phyloP scores from a whole-genome alignment of 2,329 filamentous ascomycete species.

The Orbilia blumenaviensis region DNA sequence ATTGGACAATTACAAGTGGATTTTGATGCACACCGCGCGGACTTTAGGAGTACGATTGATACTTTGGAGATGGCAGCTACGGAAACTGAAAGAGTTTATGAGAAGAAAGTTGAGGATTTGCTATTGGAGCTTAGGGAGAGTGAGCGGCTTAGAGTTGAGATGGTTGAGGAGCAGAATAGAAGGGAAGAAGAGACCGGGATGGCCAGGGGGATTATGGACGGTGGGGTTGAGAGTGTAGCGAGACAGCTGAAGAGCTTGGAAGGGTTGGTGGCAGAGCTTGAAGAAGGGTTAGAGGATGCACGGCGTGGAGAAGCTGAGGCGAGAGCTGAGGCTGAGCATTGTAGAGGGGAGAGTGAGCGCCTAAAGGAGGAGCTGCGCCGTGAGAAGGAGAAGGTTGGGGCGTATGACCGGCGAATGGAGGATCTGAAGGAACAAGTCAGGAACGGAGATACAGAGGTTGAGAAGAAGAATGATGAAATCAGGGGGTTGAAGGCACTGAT shows the following conservation, averaged over 20 bases:
- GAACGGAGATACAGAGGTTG: conserved; percentile 69
- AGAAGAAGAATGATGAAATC: conserved; percentile 97
- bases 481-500: conserved; percentile 97
- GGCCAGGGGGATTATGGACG: conserved; percentile 22
- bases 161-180: conserved; percentile 34
- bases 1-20: conserved; percentile 91
- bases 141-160: conserved; percentile 80
- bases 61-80: conserved; percentile 93
- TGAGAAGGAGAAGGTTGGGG: conserved; percentile 83
- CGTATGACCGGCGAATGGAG: conserved; percentile 63
- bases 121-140: conserved; percentile 83
- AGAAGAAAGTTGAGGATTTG: conserved; percentile 87
- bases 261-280: conserved; percentile 93
- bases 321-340: conserved; percentile 91
- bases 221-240: conserved; percentile 81
- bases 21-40: conserved; percentile 92
- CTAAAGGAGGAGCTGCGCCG: conserved; percentile 86
- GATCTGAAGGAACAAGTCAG: conserved; percentile 58
- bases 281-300: conserved; percentile 95
- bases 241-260: conserved; percentile 93
- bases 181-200: conserved; percentile 37
- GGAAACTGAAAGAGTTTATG: conserved; percentile 95
- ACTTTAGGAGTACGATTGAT: conserved; percentile 96
- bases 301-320: conserved; percentile 93
- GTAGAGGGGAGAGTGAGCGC: conserved; percentile 92